These are phyloP conservation scores for Penicillium crystallinum DNA, from an alignment of 495 filamentous ascomycete species.

Conservation along the genomic window DNA sequence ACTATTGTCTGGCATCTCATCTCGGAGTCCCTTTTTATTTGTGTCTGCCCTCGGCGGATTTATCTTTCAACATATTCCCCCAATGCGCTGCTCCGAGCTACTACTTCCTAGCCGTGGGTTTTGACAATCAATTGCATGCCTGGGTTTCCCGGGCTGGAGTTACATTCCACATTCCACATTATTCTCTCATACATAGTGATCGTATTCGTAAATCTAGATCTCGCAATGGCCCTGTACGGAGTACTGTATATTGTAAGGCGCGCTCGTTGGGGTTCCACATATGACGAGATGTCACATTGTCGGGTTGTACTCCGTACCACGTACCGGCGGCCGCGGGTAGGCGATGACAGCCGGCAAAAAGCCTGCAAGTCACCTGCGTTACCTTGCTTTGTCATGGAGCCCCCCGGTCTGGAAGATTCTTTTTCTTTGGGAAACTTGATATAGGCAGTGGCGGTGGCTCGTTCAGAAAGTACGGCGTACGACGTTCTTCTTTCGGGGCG, in stretches of 20 bases:
- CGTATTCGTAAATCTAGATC: too few relatives aligned
- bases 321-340: not conserved
- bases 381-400: too few relatives aligned
- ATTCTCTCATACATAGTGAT: too few relatives aligned
- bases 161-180: not conserved
- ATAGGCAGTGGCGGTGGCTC: too few relatives aligned
- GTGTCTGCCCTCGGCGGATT: not conserved
- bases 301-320: not conserved
- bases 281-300: not conserved
- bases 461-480: too few relatives aligned
- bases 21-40: conserved; percentile 12
- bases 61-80: conserved; percentile 20
- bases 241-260: not conserved
- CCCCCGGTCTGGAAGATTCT: too few relatives aligned
- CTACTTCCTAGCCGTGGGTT: conserved; percentile 24
- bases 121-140: conserved; percentile 16
- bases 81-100: conserved; percentile 14
- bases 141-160: not conserved
- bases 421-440: too few relatives aligned
- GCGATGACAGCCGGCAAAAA: not conserved
- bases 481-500: too few relatives aligned
- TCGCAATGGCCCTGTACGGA: not conserved
- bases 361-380: too few relatives aligned
- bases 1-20: conserved; percentile 11
- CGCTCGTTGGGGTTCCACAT: not conserved